phyloP scores from a whole-genome alignment of 352 stramenopile species.

The Blastocystis sp. region DNA sequence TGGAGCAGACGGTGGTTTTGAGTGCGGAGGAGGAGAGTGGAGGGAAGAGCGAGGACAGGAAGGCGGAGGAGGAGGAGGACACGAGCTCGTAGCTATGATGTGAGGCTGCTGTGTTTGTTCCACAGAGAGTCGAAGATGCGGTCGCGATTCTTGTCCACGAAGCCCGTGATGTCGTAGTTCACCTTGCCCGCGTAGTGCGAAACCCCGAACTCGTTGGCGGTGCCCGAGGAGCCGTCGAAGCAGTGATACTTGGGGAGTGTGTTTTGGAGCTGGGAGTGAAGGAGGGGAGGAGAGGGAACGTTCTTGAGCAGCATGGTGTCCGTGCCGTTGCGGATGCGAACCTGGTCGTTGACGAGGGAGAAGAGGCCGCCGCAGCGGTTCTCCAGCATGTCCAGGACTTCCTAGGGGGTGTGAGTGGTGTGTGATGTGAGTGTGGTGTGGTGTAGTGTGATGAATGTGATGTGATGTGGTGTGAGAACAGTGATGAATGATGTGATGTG shows the following conservation, averaged over 20 bases:
- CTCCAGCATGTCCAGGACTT: conserved; percentile 68
- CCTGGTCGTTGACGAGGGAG: conserved; percentile 47
- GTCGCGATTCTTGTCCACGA: conserved; percentile 93
- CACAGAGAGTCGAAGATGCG: conserved; percentile 89
- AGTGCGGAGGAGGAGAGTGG: conserved; percentile 69
- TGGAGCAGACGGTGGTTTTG: conserved; percentile 73
- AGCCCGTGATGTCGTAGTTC: conserved; percentile 87
- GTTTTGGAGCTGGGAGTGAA: conserved; percentile 31
- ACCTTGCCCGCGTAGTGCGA: conserved; percentile 90
- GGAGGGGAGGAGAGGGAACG: background rate
- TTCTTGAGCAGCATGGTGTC: conserved; percentile 53
- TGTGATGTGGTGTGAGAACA: conserved; percentile 72
- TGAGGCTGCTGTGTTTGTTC: conserved; percentile 69
- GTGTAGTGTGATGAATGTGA: conserved; percentile 72
- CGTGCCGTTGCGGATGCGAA: conserved; percentile 40
- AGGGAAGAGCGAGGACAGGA: conserved; percentile 69
- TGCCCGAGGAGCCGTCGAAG: conserved; percentile 51
- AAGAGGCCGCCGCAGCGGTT: conserved; percentile 53
- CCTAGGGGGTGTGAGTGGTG: background rate
- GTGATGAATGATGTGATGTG: conserved; percentile 65
- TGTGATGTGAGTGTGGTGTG: conserved; percentile 71
- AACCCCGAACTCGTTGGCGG: conserved; percentile 82
- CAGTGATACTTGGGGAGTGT: conserved; percentile 50
- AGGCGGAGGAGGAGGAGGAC: conserved; percentile 60
- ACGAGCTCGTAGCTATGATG: conserved; percentile 52